These are phyloP conservation scores for Opeltia flavorubescens DNA, from an alignment of 495 filamentous ascomycete genomes.

Conservation along the genomic window DNA sequence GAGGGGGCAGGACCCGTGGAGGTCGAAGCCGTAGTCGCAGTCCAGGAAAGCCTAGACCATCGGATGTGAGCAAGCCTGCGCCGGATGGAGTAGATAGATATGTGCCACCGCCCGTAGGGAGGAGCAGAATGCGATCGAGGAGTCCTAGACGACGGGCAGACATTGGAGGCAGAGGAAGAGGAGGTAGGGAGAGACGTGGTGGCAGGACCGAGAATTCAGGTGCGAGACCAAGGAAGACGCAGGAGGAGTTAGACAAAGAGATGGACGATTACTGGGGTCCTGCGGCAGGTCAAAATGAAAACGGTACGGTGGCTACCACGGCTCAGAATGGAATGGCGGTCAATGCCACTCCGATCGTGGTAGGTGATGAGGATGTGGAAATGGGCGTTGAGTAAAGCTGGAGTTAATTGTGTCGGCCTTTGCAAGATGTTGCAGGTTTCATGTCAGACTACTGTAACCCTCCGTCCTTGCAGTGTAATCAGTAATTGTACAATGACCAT, in stretches of 20 bases:
- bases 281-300: slow-evolving; percentile 17
- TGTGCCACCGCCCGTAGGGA: slow-evolving; percentile 36
- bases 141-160: slow-evolving; percentile 22
- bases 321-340: slow-evolving; percentile 17
- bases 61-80: slow-evolving; percentile 53
- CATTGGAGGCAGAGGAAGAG: slow-evolving; percentile 7
- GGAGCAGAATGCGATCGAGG: slow-evolving; percentile 35
- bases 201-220: slow-evolving; percentile 28
- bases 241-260: slow-evolving; percentile 83
- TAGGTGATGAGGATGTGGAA: slow-evolving; percentile 37
- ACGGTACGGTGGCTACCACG: slow-evolving; percentile 10
- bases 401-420: no score
- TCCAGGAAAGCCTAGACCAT: slow-evolving; percentile 35
- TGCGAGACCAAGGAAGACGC: slow-evolving; percentile 68
- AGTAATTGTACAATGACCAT: no score
- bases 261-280: slow-evolving; percentile 86
- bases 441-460: no score
- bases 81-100: slow-evolving; percentile 74
- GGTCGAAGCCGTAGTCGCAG: slow-evolving; percentile 28
- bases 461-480: no score
- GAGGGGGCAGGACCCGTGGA: slow-evolving; percentile 18
- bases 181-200: slow-evolving; percentile 21
- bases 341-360: slow-evolving; percentile 20
- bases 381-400: slow-evolving; percentile 25
- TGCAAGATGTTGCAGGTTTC: no score